phyloP scores from a whole-genome alignment of 1,284 basidiomycete species.

The Heterobasidion annosum region DNA sequence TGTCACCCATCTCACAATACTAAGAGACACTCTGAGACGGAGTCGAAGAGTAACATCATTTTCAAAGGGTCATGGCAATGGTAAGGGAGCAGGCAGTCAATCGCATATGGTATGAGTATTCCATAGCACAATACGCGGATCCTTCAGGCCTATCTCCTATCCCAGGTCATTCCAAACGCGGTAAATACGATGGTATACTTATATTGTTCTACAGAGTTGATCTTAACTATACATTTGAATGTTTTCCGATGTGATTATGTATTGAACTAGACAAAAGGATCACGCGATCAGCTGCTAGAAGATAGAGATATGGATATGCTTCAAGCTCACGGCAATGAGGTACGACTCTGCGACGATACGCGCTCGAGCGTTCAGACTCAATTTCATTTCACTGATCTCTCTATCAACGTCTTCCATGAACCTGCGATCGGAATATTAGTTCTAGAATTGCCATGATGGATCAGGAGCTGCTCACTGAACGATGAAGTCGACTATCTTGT shows the following conservation, averaged over 20 bases:
- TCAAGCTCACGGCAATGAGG: conserved; percentile 59
- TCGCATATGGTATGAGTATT: too few species aligned
- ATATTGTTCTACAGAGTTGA: background rate
- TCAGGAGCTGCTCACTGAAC: conserved; percentile 61
- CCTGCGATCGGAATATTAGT: conserved; percentile 26
- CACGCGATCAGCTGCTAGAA: conserved; percentile 10
- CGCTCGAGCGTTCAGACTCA: conserved; percentile 90
- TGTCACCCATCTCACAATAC: background rate
- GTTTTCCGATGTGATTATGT: background rate
- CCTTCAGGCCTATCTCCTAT: too few species aligned
- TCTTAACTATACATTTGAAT: background rate
- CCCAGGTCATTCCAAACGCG: too few species aligned
- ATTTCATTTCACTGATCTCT: conserved; percentile 87
- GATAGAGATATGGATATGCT: background rate
- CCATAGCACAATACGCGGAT: too few species aligned
- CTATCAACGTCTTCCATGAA: conserved; percentile 99
- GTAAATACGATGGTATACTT: background rate
- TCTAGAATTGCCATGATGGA: background rate
- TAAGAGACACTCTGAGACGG: too few species aligned
- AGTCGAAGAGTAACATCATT: too few species aligned
- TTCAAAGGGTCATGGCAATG: too few species aligned
- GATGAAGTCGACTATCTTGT: conserved; percentile 99
- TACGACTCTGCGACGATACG: conserved; percentile 96
- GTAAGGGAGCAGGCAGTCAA: too few species aligned
- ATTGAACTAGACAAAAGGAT: background rate